phyloP scores from a whole-genome alignment of 768 basidiomycete genomes.

The Mycena pura region DNA sequence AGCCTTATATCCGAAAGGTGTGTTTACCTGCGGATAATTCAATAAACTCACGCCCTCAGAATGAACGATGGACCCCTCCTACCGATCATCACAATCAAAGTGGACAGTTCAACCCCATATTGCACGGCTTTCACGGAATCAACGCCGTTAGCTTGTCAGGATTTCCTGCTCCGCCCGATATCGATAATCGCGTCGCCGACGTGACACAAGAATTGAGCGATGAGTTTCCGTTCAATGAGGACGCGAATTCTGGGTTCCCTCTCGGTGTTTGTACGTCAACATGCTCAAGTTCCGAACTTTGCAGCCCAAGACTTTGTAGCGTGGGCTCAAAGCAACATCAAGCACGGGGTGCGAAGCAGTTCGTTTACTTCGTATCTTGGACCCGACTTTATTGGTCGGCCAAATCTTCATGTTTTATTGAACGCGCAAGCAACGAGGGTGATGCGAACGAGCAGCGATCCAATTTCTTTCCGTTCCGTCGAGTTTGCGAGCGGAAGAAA shows the following conservation, averaged over 20 bases:
- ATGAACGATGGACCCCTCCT: conserved; percentile 36
- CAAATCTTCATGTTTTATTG: conserved; percentile 39
- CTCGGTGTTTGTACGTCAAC: conserved; percentile 47
- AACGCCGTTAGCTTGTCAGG: conserved; percentile 36
- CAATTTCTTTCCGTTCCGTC: conserved; percentile 3
- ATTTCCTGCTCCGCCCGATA: conserved; percentile 23
- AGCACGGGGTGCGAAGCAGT: conserved; percentile 26
- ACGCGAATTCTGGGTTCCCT: conserved; percentile 49
- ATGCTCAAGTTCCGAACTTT: no score
- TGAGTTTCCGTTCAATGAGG: conserved; percentile 48
- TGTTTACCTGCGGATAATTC: no score
- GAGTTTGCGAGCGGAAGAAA: neutral
- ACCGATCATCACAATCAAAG: conserved; percentile 38
- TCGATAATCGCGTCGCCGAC: conserved; percentile 41
- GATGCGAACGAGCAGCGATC: conserved; percentile 23
- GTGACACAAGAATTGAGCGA: conserved; percentile 40
- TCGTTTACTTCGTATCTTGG: conserved; percentile 31
- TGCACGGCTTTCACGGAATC: conserved; percentile 39
- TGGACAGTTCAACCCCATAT: conserved; percentile 39
- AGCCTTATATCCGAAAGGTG: no score
- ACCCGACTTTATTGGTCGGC: conserved; percentile 26
- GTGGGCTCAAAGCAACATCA: conserved; percentile 22
- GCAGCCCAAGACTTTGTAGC: no score
- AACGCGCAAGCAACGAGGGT: conserved; percentile 35
- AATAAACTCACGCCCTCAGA: conserved; percentile 24